Evolutionary conservation across 2,329 filamentous ascomycete genomes (phyloP), one percentile per base, ranked within the genome.

Genomic region (Fusarium burgessii): DNA sequence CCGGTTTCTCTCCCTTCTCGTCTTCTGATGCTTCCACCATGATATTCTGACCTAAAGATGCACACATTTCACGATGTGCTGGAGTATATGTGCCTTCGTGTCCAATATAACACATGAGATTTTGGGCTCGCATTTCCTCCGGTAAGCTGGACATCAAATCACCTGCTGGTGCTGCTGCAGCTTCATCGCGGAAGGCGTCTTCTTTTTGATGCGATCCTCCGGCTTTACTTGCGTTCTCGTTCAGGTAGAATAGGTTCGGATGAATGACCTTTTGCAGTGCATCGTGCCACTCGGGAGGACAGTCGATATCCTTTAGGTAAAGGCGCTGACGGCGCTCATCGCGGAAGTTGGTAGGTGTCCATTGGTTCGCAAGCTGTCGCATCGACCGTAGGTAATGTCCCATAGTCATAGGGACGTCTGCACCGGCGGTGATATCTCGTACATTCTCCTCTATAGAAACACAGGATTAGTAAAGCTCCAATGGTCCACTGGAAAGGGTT

Each of bases 31-130:
- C 90, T 72, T 98, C 94, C 4, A 99, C 94, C 96, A 99, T 98
- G 74, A 99, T 95, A 77, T 99, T 99, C 73, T 99, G 96, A 0
- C 96, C 95, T 15, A 98, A 83, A 38, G 93, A 97, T 15, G 94
- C 96, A 80, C 96, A 99, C 96, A 99, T 99, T 80, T 99, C 96
- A 72, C 94, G 90, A 82, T 99, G 96, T 1, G 95, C 91, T 13
- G 96, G 95, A 0, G 96, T 99, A 77, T 95, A 98, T 2, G 96
- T 99, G 9, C 96, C 96, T 83, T 99, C 96, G 76, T 98, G 95
- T 1, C 96, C 96, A 75, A 98, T 92, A 77, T 99, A 99, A 79
- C 95, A 98, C 96, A 98, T 98, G 74, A 99, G 86, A 70, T 99
- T 99, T 78, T 97, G 91, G 1, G 96, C 96, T 51, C 94, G 91